A percentile compares a stretch with the other conserved stretches of the same genome.
Conservation (phyloP, 2,329 filamentous ascomycete species). For the Dothiorella sarmentorum region DNA sequence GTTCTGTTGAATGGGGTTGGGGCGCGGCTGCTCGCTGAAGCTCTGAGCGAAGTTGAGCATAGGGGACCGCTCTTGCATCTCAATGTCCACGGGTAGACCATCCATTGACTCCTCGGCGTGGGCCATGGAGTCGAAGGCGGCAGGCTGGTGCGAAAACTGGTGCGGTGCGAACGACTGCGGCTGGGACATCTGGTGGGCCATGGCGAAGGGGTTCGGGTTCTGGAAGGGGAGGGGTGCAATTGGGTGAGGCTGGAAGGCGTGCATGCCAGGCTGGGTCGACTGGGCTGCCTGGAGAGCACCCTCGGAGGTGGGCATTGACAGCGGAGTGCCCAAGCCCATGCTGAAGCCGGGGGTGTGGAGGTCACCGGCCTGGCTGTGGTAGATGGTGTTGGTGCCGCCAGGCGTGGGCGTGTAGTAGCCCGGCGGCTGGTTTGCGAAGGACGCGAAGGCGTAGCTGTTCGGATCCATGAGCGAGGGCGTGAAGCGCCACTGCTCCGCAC, state of each 20-base stretch:
- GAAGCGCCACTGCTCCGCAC: conserved; percentile 78
- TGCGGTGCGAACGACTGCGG: conserved; percentile 67
- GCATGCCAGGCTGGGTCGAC: conserved; percentile 50
- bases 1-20: conserved; percentile 36
- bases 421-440: conserved; percentile 73
- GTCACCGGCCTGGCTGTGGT: conserved; percentile 80
- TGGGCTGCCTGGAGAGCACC: conserved; percentile 59
- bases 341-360: conserved; percentile 77
- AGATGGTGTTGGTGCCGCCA: conserved; percentile 73
- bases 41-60: conserved; percentile 54
- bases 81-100: conserved; percentile 52
- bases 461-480: conserved; percentile 87
- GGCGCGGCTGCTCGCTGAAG: conserved; percentile 47
- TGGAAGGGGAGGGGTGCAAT: conserved; percentile 48
- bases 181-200: conserved; percentile 44
- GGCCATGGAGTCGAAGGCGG: conserved; percentile 75
- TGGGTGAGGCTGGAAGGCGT: conserved; percentile 58
- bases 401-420: conserved; percentile 88
- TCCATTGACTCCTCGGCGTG: conserved; percentile 65
- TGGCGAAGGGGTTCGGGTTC: conserved; percentile 67
- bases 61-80: conserved; percentile 60
- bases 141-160: conserved; percentile 75
- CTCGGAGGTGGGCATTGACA: conserved; percentile 74
- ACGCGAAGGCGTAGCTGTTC: conserved; percentile 74
- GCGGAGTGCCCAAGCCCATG: conserved; percentile 72